phyloP scores from a whole-genome alignment of 768 basidiomycete species.

The Xerocomellus intermedius region DNA sequence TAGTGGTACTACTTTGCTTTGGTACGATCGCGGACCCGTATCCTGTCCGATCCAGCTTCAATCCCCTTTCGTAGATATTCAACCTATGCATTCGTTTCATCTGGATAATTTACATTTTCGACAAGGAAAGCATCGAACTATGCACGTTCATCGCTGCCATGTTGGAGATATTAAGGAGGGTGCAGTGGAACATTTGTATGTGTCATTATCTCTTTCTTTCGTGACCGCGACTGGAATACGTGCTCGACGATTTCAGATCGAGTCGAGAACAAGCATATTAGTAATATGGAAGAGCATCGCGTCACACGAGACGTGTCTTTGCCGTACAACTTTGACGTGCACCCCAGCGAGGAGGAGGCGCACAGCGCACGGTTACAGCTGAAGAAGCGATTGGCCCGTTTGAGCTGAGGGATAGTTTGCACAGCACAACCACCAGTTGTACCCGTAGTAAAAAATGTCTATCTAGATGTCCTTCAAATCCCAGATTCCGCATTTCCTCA shows the following conservation, averaged over 20 bases:
- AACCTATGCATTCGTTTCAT: constrained; percentile 77
- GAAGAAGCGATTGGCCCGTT: constrained; percentile 16
- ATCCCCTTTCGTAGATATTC: constrained; percentile 46
- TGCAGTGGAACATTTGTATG: constrained; percentile 93
- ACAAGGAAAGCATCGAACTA: constrained; percentile 47
- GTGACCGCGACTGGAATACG: background rate
- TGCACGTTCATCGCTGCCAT: constrained; percentile 67
- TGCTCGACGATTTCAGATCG: constrained; percentile 47
- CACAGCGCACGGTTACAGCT: constrained; percentile 1
- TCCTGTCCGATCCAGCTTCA: background rate
- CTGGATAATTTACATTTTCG: constrained; percentile 72
- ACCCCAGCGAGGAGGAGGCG: constrained; percentile 45
- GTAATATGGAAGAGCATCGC: constrained; percentile 80
- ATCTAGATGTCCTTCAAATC: too few relatives aligned
- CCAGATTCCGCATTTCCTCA: too few relatives aligned
- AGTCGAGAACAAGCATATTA: constrained; percentile 87
- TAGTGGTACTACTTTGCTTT: constrained; percentile 80
- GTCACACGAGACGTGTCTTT: constrained; percentile 82
- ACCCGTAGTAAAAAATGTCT: too few relatives aligned
- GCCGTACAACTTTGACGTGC: constrained; percentile 62
- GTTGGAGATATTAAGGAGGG: constrained; percentile 76
- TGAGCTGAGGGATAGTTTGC: constrained; percentile 13
- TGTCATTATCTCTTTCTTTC: constrained; percentile 26
- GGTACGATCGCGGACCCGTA: constrained; percentile 39
- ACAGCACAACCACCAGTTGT: too few relatives aligned